Percentiles rank a stretch among this genome's conserved stretches.
phyloP scores from a whole-genome alignment of 441 rosid genomes.

The Gossypium gossypioides region DNA sequence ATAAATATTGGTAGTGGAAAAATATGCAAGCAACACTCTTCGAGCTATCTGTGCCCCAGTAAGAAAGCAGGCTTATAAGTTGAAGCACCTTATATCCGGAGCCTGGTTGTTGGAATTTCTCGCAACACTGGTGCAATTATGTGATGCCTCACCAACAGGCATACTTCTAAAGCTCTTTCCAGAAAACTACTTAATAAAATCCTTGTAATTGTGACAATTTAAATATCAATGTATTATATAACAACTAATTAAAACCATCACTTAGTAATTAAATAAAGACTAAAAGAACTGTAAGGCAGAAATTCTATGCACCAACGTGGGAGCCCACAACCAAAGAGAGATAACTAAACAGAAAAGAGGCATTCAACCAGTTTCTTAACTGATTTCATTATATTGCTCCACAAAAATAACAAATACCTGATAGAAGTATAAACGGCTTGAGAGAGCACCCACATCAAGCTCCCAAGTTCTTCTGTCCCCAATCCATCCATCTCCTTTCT shows the following conservation, averaged over 20 bases:
- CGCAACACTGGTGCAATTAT: not conserved
- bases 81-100: not conserved
- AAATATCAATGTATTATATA: not conserved
- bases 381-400: not conserved
- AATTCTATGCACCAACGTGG: not conserved
- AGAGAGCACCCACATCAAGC: slow-evolving; percentile 53
- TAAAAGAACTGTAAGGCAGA: not conserved
- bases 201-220: not conserved
- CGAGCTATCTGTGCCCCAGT: not conserved
- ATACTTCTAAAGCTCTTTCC: not conserved
- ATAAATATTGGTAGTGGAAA: not conserved
- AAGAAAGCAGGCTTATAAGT: not conserved
- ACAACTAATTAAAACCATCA: not conserved
- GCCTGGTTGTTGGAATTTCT: not conserved
- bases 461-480: slow-evolving; percentile 58
- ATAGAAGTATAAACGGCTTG: slow-evolving; percentile 59
- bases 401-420: slow-evolving; percentile 28
- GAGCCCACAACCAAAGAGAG: not conserved
- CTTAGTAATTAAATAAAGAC: not conserved
- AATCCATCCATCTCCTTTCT: slow-evolving; percentile 58
- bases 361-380: not conserved
- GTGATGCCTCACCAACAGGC: not conserved
- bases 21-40: not conserved
- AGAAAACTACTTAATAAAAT: not conserved
- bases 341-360: not conserved